Percentiles rank a stretch among this genome's conserved stretches.
Conservation (phyloP, 495 filamentous ascomycete species). For the Penicillium robsamsonii region DNA sequence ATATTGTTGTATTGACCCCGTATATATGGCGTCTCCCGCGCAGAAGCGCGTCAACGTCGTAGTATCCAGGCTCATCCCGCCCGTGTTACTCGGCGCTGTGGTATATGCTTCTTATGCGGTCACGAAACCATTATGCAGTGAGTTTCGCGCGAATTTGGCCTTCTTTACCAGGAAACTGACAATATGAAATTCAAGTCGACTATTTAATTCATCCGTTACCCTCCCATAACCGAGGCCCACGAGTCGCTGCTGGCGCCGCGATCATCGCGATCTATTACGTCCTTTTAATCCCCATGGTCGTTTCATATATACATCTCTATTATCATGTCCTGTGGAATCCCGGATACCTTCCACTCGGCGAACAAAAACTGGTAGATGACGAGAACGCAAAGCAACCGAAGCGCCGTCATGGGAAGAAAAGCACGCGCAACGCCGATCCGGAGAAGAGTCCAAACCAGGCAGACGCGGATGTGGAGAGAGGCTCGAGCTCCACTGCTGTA, state of each 20-base stretch:
- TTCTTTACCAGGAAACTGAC: not conserved
- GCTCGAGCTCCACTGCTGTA: slow-evolving; percentile 19
- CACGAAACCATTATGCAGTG: slow-evolving; percentile 58
- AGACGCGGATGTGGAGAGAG: slow-evolving; percentile 29
- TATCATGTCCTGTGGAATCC: slow-evolving; percentile 63
- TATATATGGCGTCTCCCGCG: slow-evolving; percentile 31
- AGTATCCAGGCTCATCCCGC: slow-evolving; percentile 56
- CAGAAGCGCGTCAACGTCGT: slow-evolving; percentile 51
- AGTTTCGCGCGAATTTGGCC: slow-evolving; percentile 19
- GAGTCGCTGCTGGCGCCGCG: slow-evolving; percentile 58
- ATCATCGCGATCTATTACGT: slow-evolving; percentile 70
- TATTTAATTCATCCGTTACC: slow-evolving; percentile 57
- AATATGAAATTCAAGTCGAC: slow-evolving; percentile 47
- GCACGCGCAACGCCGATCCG: slow-evolving; percentile 15
- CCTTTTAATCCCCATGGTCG: slow-evolving; percentile 62
- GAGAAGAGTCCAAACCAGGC: slow-evolving; percentile 25
- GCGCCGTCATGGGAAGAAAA: slow-evolving; percentile 15
- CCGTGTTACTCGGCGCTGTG: slow-evolving; percentile 55
- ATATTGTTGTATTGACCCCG: slow-evolving; percentile 17
- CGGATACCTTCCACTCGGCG: slow-evolving; percentile 64
- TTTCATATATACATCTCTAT: slow-evolving; percentile 66
- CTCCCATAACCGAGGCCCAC: slow-evolving; percentile 38
- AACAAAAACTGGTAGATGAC: slow-evolving; percentile 22
- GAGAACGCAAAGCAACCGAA: slow-evolving; percentile 16
- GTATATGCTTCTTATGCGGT: slow-evolving; percentile 63